Percentiles rank a stretch among this genome's conserved stretches.
phyloP scores from a whole-genome alignment of 140 eudicot genomes.

The Anethum foeniculum region DNA sequence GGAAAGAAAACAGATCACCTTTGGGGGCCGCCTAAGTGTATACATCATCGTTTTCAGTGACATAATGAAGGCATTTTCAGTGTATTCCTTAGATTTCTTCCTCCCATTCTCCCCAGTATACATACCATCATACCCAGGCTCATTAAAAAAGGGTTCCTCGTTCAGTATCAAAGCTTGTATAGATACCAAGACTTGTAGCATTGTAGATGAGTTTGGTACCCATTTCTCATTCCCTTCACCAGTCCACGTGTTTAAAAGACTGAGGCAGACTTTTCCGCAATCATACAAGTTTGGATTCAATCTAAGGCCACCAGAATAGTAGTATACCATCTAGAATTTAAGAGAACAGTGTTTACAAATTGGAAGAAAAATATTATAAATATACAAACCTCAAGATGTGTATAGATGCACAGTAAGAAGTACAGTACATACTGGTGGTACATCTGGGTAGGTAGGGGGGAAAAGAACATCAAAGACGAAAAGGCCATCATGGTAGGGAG shows the following conservation, averaged over 20 bases:
- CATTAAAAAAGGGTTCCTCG: constrained; percentile 57
- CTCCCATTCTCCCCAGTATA: constrained; percentile 36
- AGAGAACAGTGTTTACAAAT: constrained; percentile 5
- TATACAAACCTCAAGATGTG: background rate
- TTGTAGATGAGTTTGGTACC: constrained; percentile 56
- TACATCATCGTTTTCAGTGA: constrained; percentile 68
- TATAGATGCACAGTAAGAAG: constrained; percentile 1
- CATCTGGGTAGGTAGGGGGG: constrained; percentile 48
- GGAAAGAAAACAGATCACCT: constrained; percentile 26
- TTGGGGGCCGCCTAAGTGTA: constrained; percentile 63
- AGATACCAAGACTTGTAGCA: constrained; percentile 74
- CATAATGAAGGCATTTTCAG: constrained; percentile 37
- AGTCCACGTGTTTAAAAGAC: constrained; percentile 71
- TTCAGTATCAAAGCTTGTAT: constrained; percentile 66
- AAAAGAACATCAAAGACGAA: constrained; percentile 59
- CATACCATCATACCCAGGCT: constrained; percentile 54
- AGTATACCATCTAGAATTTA: constrained; percentile 46
- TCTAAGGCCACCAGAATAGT: constrained; percentile 65
- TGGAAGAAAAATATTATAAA: background rate
- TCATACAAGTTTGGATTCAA: constrained; percentile 71
- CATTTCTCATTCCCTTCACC: constrained; percentile 58
- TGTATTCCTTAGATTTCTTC: constrained; percentile 35
- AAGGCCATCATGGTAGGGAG: constrained; percentile 80
- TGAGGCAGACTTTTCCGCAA: constrained; percentile 67
- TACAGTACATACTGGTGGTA: constrained; percentile 52